Conservation (phyloP, 2,329 filamentous ascomycete species). For the Davidsoniella australis region DNA sequence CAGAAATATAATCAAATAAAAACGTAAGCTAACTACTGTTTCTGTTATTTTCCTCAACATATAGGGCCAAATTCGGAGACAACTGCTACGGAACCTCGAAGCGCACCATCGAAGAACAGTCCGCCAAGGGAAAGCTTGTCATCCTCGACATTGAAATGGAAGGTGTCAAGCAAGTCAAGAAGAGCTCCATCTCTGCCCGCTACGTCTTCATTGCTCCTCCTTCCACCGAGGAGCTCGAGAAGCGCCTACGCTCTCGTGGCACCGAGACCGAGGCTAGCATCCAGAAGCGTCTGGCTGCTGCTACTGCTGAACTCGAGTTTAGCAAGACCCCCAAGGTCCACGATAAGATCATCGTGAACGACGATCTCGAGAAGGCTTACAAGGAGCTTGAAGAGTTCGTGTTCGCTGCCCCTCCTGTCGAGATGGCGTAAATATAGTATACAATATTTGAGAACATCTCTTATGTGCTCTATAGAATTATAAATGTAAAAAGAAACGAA, state of each 20-base stretch:
- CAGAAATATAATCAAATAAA: constrained; percentile 16
- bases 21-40: background rate
- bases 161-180: constrained; percentile 85
- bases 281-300: constrained; percentile 51
- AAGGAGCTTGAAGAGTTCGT: constrained; percentile 34
- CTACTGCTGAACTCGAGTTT: constrained; percentile 57
- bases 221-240: constrained; percentile 54
- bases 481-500: too few species aligned
- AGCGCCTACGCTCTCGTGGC: constrained; percentile 53
- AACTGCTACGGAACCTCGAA: constrained; percentile 81
- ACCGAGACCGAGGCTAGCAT: constrained; percentile 65
- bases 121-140: constrained; percentile 53
- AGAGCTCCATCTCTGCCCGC: constrained; percentile 53
- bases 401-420: constrained; percentile 19
- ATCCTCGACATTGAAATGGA: constrained; percentile 97
- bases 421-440: constrained; percentile 1
- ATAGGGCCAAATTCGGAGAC: constrained; percentile 60
- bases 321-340: constrained; percentile 43
- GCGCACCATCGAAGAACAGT: constrained; percentile 59
- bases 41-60: background rate
- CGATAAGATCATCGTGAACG: constrained; percentile 23
- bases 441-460: background rate
- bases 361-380: constrained; percentile 33
- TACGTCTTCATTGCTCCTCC: constrained; percentile 80
- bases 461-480: too few species aligned